Conservation (phyloP, 164 flowering plant genomes). For the Buxus sempervirens region DNA sequence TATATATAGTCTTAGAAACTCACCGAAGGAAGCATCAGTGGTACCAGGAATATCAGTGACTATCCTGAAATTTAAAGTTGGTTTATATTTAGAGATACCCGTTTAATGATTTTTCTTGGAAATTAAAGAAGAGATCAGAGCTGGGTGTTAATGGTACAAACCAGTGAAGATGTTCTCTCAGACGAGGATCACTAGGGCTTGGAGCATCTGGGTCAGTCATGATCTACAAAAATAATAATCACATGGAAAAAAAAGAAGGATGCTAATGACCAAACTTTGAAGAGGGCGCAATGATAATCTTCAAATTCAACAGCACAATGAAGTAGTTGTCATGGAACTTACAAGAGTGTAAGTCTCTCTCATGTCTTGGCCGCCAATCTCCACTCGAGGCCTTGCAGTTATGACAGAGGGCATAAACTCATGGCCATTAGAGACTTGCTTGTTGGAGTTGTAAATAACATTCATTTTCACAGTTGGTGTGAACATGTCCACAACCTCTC, state of each 20-base stretch:
- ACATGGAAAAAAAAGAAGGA: background rate
- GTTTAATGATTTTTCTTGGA: background rate
- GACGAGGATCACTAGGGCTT: slow-evolving; percentile 71
- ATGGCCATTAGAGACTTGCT: slow-evolving; percentile 63
- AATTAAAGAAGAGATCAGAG: background rate
- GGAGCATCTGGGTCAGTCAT: slow-evolving; percentile 93
- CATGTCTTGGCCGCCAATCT: slow-evolving; percentile 66
- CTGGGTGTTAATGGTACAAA: slow-evolving; percentile 20
- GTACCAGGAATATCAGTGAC: slow-evolving; percentile 72
- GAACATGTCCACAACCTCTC: slow-evolving; percentile 68
- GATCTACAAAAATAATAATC: slow-evolving; percentile 33
- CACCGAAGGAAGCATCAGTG: slow-evolving; percentile 61
- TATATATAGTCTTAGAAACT: slow-evolving; percentile 6
- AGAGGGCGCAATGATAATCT: no score
- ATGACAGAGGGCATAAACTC: slow-evolving; percentile 62
- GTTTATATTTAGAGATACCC: slow-evolving; percentile 3
- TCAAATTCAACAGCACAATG: no score
- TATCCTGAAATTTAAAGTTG: slow-evolving; percentile 38
- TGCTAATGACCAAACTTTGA: no score
- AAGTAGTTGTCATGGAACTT: no score
- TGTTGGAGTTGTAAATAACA: slow-evolving; percentile 48
- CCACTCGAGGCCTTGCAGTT: slow-evolving; percentile 50
- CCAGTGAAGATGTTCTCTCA: slow-evolving; percentile 79
- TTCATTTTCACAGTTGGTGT: slow-evolving; percentile 59
- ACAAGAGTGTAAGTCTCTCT: slow-evolving; percentile 66